Conservation (phyloP, 169 alveolate genomes). For the Eimeria acervulina region DNA sequence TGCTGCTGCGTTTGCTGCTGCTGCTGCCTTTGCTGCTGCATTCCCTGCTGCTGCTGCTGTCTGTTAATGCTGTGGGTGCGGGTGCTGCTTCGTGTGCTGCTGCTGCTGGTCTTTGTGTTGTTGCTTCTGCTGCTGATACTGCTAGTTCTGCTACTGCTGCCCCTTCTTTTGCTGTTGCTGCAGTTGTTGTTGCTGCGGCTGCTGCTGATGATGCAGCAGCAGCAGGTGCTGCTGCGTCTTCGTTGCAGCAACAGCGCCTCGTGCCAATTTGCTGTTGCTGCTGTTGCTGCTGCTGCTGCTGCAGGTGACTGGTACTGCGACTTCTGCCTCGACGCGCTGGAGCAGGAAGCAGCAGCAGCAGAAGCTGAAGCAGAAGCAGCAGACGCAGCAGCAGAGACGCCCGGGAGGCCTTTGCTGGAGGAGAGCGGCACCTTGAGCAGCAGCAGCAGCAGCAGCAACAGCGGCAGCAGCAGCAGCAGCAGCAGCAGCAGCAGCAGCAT, state of each 20-base stretch:
- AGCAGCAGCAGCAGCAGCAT: no score
- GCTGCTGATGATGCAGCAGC: not conserved
- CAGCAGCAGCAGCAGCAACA: no score
- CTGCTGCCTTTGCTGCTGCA: not conserved
- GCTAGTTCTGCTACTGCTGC: not conserved
- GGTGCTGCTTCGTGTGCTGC: not conserved
- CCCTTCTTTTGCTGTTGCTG: not conserved
- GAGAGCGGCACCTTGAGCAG: no score
- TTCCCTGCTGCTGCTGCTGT: not conserved
- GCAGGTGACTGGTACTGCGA: no score
- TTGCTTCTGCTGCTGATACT: not conserved
- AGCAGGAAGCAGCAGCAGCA: no score
- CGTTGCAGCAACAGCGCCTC: not conserved
- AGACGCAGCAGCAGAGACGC: no score
- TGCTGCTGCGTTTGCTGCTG: constrained; percentile 7
- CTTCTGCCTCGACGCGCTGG: no score
- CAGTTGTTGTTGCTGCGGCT: not conserved
- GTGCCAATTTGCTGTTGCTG: no score
- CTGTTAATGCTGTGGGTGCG: not conserved
- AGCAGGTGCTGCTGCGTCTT: not conserved
- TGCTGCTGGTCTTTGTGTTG: not conserved
- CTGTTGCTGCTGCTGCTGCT: no score
- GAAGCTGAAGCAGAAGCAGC: no score
- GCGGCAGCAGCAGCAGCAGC: no score
- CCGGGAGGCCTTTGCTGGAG: no score